Conservation (phyloP, 192 early-diverging fungal genomes). For the Entophlyctis helioformis region DNA sequence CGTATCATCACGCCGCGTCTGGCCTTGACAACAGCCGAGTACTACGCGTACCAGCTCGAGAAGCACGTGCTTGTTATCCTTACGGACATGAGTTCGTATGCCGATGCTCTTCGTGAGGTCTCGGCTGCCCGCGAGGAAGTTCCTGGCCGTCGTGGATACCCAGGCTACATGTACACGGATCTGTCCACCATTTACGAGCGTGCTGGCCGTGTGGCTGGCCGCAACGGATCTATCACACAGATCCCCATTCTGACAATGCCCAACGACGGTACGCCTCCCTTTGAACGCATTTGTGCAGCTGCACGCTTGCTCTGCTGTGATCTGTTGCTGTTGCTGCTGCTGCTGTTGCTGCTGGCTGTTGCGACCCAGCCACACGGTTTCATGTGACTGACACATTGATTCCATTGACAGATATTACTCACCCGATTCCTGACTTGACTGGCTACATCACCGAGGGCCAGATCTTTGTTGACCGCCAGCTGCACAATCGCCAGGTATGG, state of each 20-base stretch:
- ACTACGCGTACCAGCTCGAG: slow-evolving; percentile 98
- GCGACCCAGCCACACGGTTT: too few species aligned
- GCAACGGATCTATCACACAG: slow-evolving; percentile 97
- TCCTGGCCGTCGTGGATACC: slow-evolving; percentile 97
- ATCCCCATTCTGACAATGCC: slow-evolving; percentile 99
- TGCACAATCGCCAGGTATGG: slow-evolving; percentile 81
- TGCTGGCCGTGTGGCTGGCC: slow-evolving; percentile 91
- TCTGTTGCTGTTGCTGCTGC: background rate
- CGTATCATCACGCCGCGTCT: slow-evolving; percentile 98
- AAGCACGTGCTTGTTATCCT: slow-evolving; percentile 99
- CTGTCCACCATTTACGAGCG: slow-evolving; percentile 99
- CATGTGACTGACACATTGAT: too few species aligned
- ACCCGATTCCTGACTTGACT: slow-evolving; percentile 99
- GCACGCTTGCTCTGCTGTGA: background rate
- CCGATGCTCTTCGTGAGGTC: slow-evolving; percentile 96
- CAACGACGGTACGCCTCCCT: slow-evolving; percentile 68
- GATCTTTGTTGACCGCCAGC: slow-evolving; percentile 97
- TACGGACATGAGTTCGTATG: slow-evolving; percentile 99
- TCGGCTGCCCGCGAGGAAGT: slow-evolving; percentile 99
- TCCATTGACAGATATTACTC: slow-evolving; percentile 84
- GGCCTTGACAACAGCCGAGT: slow-evolving; percentile 97
- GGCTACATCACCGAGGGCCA: slow-evolving; percentile 99
- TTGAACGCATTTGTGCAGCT: background rate
- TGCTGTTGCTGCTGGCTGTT: too few species aligned
- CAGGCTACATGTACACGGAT: slow-evolving; percentile 99